These are phyloP conservation scores for Trapa incisa DNA, from an alignment of 345 rosid genomes.

Conservation along the genomic window DNA sequence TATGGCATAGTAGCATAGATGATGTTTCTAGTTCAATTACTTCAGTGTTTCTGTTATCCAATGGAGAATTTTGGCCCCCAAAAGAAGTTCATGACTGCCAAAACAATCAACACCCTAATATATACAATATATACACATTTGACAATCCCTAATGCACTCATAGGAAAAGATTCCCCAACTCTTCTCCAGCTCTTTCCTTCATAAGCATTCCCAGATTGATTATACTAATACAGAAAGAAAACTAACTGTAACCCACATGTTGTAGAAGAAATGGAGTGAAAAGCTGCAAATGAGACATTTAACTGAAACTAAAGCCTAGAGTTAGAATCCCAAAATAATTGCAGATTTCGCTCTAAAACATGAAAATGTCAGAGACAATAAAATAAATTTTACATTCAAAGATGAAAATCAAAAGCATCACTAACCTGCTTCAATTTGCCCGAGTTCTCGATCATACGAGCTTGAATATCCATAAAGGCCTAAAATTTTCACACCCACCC, in stretches of 20 bases:
- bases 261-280: not conserved
- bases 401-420: not conserved
- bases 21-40: too few species aligned
- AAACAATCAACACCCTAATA: not conserved
- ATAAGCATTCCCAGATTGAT: not conserved
- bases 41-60: not conserved
- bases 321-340: not conserved
- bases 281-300: not conserved
- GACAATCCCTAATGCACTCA: not conserved
- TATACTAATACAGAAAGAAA: not conserved
- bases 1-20: too few species aligned
- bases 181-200: too few species aligned
- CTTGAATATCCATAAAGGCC: slow-evolving; percentile 58
- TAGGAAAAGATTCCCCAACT: too few species aligned
- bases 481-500: slow-evolving; percentile 5
- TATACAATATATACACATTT: too few species aligned
- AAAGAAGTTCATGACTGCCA: not conserved
- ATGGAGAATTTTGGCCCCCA: not conserved
- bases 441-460: slow-evolving; percentile 58
- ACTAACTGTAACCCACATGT: too few species aligned
- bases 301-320: not conserved
- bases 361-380: not conserved
- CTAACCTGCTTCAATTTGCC: slow-evolving; percentile 54
- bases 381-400: not conserved
- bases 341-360: not conserved